Conservation (phyloP, 257 asterid genomes). For the Solanum rostratum region DNA sequence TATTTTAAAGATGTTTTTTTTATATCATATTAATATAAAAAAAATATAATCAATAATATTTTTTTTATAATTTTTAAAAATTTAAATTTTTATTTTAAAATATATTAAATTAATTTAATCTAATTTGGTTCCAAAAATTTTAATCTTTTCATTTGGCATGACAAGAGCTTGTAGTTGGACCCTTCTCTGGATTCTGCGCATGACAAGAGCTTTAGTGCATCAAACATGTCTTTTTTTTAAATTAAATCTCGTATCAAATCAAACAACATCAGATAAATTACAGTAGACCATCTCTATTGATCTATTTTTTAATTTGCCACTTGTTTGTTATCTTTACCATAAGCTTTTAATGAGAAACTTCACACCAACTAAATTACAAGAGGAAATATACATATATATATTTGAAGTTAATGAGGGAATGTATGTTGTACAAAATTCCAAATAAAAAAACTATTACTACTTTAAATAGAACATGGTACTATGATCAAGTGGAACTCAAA, state of each 20-base stretch:
- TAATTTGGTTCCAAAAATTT: too few species aligned
- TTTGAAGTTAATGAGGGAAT: background rate
- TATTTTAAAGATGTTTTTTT: too few species aligned
- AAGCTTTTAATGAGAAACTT: background rate
- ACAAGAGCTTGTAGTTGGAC: too few species aligned
- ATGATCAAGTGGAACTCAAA: background rate
- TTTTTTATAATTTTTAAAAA: too few species aligned
- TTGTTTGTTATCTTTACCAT: background rate
- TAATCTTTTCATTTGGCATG: background rate
- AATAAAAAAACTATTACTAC: background rate
- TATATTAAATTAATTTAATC: too few species aligned
- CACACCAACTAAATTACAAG: background rate
- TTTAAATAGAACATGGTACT: background rate
- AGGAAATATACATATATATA: background rate
- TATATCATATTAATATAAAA: too few species aligned
- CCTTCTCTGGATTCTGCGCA: too few species aligned
- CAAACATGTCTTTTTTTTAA: rapidly evolving
- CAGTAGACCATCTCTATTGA: background rate
- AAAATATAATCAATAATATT: too few species aligned
- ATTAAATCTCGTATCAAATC: too few species aligned
- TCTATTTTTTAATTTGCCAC: background rate
- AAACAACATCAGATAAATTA: too few species aligned
- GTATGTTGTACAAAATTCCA: background rate
- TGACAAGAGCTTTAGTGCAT: too few species aligned
- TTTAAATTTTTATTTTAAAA: too few species aligned